Conservation (phyloP, 257 asterid genomes). For the Nemophila menziesii region DNA sequence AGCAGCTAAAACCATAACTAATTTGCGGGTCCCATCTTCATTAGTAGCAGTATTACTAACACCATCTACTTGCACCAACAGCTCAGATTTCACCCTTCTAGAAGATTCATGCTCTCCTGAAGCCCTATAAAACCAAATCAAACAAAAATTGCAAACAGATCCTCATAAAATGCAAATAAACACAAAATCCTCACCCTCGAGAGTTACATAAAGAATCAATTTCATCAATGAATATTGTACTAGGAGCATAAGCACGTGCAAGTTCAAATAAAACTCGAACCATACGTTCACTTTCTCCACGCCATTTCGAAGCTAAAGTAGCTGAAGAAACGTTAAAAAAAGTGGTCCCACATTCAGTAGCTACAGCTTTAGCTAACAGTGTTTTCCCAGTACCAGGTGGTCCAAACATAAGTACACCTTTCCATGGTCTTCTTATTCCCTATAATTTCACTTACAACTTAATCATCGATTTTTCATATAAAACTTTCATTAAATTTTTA, state of each 20-base stretch:
- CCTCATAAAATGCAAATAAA: not conserved
- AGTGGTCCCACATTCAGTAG: constrained; percentile 98
- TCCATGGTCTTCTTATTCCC: constrained; percentile 99
- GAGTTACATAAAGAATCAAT: constrained; percentile 98
- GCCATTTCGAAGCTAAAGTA: constrained; percentile 99
- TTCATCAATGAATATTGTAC: constrained; percentile 97
- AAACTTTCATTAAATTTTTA: too few relatives aligned
- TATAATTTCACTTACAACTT: constrained; percentile 21
- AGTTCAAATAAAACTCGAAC: constrained; percentile 98
- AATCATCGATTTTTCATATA: too few relatives aligned
- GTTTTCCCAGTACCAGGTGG: constrained; percentile 99
- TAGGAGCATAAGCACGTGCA: constrained; percentile 97
- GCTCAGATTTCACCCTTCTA: constrained; percentile 88
- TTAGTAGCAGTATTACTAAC: constrained; percentile 72
- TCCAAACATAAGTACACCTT: constrained; percentile 99
- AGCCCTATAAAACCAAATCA: constrained; percentile 38
- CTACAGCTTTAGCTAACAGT: constrained; percentile 97
- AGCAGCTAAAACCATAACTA: constrained; percentile 98
- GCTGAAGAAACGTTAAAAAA: constrained; percentile 98
- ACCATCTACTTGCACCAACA: constrained; percentile 91
- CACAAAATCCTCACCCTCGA: constrained; percentile 61
- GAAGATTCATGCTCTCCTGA: constrained; percentile 99
- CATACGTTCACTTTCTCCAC: constrained; percentile 99
- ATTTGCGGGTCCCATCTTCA: constrained; percentile 86
- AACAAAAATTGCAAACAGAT: not conserved